Percentiles rank a stretch among this genome's conserved stretches.
Evolutionary conservation across 352 stramenopile species (phyloP).

Genomic region (Aphanomyces invadans): DNA sequence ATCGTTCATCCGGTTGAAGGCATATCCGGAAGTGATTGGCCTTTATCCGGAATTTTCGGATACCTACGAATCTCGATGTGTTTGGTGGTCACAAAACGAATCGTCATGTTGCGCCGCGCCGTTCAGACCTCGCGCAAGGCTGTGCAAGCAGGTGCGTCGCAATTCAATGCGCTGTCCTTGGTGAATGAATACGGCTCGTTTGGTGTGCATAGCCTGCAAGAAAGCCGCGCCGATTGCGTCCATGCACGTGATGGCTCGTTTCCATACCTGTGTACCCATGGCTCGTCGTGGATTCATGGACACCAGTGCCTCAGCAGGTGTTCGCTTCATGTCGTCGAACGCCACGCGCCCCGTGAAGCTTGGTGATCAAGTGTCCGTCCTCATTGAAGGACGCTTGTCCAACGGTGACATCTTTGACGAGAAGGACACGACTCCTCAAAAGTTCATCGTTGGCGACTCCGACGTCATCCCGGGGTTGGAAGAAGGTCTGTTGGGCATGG

Average conservation of each 20-base stretch:
- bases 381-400: slow-evolving; percentile 55
- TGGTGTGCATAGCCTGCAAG: slow-evolving; percentile 15
- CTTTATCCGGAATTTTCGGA: background rate
- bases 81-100: background rate
- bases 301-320: background rate
- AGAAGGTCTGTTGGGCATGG: slow-evolving; percentile 54
- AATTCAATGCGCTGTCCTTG: background rate
- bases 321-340: slow-evolving; percentile 8
- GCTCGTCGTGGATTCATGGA: background rate
- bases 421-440: slow-evolving; percentile 44
- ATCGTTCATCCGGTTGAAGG: background rate
- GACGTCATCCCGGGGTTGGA: slow-evolving; percentile 69
- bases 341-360: background rate
- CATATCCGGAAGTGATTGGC: background rate
- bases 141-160: background rate
- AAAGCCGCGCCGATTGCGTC: slow-evolving; percentile 5
- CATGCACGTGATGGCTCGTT: background rate
- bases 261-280: background rate
- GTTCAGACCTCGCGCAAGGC: background rate
- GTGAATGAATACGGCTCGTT: background rate
- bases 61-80: background rate
- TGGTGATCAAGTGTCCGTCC: slow-evolving; percentile 62
- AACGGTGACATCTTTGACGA: slow-evolving; percentile 51
- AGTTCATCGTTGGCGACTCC: slow-evolving; percentile 63
- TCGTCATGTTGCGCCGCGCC: slow-evolving; percentile 9